phyloP scores from a whole-genome alignment of 2,329 filamentous ascomycete genomes.

The Aureobasidium sp. region DNA sequence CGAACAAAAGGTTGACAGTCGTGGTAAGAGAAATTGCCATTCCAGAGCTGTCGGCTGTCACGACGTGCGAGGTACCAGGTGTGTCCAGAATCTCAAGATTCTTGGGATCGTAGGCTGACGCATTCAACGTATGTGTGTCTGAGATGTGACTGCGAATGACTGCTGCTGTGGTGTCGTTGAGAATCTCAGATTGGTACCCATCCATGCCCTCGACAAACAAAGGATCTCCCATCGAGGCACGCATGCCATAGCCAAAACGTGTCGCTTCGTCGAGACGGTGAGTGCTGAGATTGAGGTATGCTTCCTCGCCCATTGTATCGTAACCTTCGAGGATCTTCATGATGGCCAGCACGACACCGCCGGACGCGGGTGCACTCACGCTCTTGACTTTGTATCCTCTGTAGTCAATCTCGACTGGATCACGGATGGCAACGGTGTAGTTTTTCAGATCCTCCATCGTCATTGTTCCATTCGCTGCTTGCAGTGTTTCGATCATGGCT shows the following conservation, averaged over 20 bases:
- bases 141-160: conserved; percentile 60
- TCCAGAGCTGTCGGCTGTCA: conserved; percentile 64
- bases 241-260: conserved; percentile 74
- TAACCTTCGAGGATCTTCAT: conserved; percentile 82
- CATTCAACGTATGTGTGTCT: conserved; percentile 63
- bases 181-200: conserved; percentile 59
- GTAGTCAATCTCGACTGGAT: conserved; percentile 48
- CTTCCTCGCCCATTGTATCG: conserved; percentile 51
- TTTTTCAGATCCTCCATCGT: conserved; percentile 68
- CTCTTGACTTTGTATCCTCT: conserved; percentile 63
- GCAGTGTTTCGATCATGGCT: conserved; percentile 63
- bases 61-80: conserved; percentile 67
- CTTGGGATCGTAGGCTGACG: conserved; percentile 65
- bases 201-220: conserved; percentile 59
- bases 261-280: conserved; percentile 85
- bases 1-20: conserved; percentile 83
- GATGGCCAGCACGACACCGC: conserved; percentile 65
- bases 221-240: conserved; percentile 77
- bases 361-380: conserved; percentile 69
- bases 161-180: conserved; percentile 54
- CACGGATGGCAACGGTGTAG: conserved; percentile 62
- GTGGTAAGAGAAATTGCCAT: conserved; percentile 77
- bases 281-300: conserved; percentile 58
- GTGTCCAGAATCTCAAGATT: conserved; percentile 60
- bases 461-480: conserved; percentile 72